Evolutionary conservation across 2,329 filamentous ascomycete species (phyloP).

Genomic region (Coniochaeta sp.): DNA sequence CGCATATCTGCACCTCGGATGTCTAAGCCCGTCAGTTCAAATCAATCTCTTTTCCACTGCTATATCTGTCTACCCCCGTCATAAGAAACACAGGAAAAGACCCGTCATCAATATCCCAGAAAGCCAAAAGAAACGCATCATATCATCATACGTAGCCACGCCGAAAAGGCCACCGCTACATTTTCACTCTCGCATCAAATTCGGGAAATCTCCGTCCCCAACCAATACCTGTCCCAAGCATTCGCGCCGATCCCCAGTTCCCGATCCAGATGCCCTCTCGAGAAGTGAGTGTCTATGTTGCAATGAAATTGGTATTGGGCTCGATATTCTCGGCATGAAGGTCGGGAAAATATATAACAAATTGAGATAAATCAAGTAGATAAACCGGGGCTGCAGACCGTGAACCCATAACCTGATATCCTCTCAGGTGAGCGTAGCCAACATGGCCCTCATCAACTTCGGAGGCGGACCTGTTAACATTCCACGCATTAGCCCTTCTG

Average conservation of each 20-base stretch:
- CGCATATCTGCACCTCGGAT: too few species aligned
- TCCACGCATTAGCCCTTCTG: constrained; percentile 12
- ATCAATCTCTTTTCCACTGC: neutral
- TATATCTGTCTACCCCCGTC: neutral
- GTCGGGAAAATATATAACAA: too few species aligned
- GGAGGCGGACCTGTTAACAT: constrained; percentile 52
- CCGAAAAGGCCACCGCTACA: too few species aligned
- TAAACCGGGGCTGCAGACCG: too few species aligned
- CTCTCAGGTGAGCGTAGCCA: constrained; percentile 59
- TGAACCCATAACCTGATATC: too few species aligned
- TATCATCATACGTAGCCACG: neutral
- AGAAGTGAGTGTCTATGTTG: neutral
- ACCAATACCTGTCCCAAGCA: neutral
- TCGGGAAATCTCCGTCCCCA: neutral
- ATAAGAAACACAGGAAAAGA: neutral
- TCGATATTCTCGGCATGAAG: too few species aligned
- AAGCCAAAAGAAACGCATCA: neutral
- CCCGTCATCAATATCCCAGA: neutral
- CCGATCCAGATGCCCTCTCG: neutral
- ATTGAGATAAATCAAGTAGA: too few species aligned
- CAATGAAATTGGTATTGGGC: neutral
- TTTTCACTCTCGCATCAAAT: neutral
- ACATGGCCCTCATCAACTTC: constrained; percentile 58
- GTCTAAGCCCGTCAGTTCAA: too few species aligned
- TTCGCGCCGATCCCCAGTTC: neutral